These are phyloP conservation scores for Aegle marmelos DNA, from an alignment of 345 rosid species.

Conservation along the genomic window DNA sequence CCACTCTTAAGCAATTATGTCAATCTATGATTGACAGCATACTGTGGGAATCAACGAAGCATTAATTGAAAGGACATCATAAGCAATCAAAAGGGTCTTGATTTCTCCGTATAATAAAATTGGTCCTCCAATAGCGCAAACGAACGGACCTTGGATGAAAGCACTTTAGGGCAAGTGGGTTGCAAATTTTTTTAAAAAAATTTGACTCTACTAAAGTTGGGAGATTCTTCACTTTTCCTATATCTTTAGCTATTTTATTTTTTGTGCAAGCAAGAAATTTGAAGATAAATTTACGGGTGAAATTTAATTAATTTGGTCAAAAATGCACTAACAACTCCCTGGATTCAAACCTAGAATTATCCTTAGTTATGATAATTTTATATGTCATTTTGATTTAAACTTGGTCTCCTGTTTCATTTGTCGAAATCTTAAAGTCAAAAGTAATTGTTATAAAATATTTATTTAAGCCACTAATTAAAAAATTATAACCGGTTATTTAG, in stretches of 20 bases:
- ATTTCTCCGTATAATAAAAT: conserved; percentile 6
- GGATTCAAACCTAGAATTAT: background rate
- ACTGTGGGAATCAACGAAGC: conserved; percentile 40
- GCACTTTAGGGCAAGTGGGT: conserved; percentile 26
- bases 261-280: background rate
- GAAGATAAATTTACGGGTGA: background rate
- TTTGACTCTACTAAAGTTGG: background rate
- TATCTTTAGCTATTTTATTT: background rate
- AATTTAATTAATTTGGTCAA: background rate
- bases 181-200: background rate
- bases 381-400: background rate
- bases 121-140: conserved; percentile 3
- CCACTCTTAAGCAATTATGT: conserved; percentile 30
- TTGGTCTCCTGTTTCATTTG: background rate
- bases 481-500: too few relatives aligned
- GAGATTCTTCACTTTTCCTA: conserved; percentile 4
- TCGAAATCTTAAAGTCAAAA: background rate
- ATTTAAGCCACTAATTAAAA: too few relatives aligned
- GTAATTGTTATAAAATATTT: too few relatives aligned
- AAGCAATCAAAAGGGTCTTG: conserved; percentile 28
- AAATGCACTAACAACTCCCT: background rate
- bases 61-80: conserved; percentile 27
- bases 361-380: background rate
- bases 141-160: background rate
- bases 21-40: conserved; percentile 12